Evolutionary conservation across 2,329 filamentous ascomycete species (phyloP).

Genomic region (Zymoseptoria passerinii): DNA sequence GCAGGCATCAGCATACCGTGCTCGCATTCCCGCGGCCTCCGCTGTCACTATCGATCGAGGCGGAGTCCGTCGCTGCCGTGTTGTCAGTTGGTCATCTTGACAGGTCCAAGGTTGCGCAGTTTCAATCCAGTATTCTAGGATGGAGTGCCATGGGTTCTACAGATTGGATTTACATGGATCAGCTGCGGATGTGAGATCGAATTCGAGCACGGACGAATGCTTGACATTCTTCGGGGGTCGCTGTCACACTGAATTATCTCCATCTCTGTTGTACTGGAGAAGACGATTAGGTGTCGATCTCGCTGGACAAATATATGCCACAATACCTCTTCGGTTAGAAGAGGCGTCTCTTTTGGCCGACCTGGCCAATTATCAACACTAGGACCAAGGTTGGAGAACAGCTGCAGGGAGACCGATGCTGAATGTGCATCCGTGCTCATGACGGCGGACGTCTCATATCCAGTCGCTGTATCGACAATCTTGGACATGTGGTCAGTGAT

Average conservation of each 20-base stretch:
- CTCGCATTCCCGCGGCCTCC: neutral
- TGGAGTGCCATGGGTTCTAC: neutral
- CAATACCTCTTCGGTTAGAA: too few species aligned
- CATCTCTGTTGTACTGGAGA: neutral
- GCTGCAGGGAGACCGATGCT: neutral
- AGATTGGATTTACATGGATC: neutral
- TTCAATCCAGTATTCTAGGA: too few species aligned
- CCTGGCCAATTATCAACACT: too few species aligned
- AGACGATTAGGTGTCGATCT: too few species aligned
- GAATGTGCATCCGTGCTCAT: neutral
- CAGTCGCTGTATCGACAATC: neutral
- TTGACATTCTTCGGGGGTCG: neutral
- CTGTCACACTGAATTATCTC: neutral
- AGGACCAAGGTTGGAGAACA: neutral
- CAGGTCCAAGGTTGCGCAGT: too few species aligned
- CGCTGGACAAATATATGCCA: too few species aligned
- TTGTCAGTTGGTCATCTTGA: neutral
- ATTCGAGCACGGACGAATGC: neutral
- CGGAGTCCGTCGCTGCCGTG: neutral
- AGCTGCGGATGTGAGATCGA: too few species aligned
- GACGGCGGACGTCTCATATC: neutral
- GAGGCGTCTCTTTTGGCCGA: too few species aligned
- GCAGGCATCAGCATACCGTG: neutral
- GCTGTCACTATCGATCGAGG: neutral
- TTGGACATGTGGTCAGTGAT: neutral